Evolutionary conservation across 306 rosid genomes (phyloP), one percentile per base, ranked within the genome.

Genomic region (Carpinus viminea): DNA sequence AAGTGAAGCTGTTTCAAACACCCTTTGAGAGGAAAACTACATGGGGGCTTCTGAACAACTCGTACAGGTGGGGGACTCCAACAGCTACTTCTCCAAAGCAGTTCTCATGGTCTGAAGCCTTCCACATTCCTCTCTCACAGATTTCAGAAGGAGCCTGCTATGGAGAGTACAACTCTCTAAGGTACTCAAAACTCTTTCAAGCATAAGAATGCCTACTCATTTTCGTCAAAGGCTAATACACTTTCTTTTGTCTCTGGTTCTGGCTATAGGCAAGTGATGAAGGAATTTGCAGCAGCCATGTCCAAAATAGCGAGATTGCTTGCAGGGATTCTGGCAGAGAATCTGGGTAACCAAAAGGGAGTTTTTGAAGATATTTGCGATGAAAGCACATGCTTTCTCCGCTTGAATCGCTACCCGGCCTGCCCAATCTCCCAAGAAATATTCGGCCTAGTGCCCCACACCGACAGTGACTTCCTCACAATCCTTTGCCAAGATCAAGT

Each of bases 71-170:
- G 96, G 98, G 97, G 31, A 88, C 89, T 24, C 90, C 96, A 43
- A 83, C 96, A 21, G 98, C 98, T 48, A 85, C 90, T 55, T 76
- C 78, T 36, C 87, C 94, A 59, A 82, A 72, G 57, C 94, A 93
- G 61, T 90, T 89, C 76, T 93, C 98, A 0, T 93, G 98, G 97
- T 89, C 97, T n/a, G 97, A 93, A 92, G 96, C 97, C 50, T 93
- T 93, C 81, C 97, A 93, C 89, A 88, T 93, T 88, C 96, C 98
- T 79, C 94, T 90, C 81, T 80, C 88, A 74, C 90, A 88, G 83
- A 87, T 92, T 64, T 89, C 97, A 52, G 90, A 92, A 62, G 69
- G 84, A 78, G 83, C 80, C 81, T 84, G 85, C 79, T 91, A 92
- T 87, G 96, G 87, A 60, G 93, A 92, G 60, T 89, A 89, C 84